Conservation (phyloP, 2,329 filamentous ascomycete genomes). For the Fusarium sp. region DNA sequence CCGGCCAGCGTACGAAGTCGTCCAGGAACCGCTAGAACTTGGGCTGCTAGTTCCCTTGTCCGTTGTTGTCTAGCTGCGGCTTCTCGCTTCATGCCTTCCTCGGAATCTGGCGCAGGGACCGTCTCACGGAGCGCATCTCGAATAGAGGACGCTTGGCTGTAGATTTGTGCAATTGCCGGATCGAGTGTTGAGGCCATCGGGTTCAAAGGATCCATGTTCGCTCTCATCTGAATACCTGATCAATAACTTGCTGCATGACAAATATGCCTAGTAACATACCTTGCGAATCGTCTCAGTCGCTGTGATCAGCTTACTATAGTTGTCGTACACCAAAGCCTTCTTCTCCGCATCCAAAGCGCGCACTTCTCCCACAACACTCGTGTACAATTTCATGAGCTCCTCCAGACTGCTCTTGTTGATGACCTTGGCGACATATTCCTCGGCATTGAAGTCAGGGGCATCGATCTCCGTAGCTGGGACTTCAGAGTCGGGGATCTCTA, state of each 20-base stretch:
- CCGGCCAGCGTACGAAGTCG: slow-evolving; percentile 67
- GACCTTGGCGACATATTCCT: slow-evolving; percentile 72
- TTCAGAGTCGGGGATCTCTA: slow-evolving; percentile 63
- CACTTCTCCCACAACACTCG: slow-evolving; percentile 81
- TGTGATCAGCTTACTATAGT: slow-evolving; percentile 96
- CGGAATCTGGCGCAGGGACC: slow-evolving; percentile 59
- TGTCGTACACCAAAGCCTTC: slow-evolving; percentile 97
- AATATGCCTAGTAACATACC: slow-evolving; percentile 49
- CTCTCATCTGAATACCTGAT: slow-evolving; percentile 69
- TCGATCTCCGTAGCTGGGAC: slow-evolving; percentile 79
- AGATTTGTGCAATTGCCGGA: slow-evolving; percentile 79
- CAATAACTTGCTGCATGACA: not conserved
- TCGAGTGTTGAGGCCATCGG: slow-evolving; percentile 79
- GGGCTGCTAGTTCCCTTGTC: slow-evolving; percentile 68
- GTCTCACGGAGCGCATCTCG: slow-evolving; percentile 61
- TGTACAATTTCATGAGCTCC: slow-evolving; percentile 76
- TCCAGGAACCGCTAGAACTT: slow-evolving; percentile 71
- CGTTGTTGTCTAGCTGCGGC: slow-evolving; percentile 50
- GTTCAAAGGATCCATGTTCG: slow-evolving; percentile 82
- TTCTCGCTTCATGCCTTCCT: slow-evolving; percentile 50
- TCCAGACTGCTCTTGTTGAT: slow-evolving; percentile 72
- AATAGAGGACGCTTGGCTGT: slow-evolving; percentile 68
- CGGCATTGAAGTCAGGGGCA: slow-evolving; percentile 74
- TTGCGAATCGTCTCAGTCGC: slow-evolving; percentile 95
- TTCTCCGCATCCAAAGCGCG: slow-evolving; percentile 92